phyloP scores from a whole-genome alignment of 768 basidiomycete genomes.

The Panaeolus cyanescens region DNA sequence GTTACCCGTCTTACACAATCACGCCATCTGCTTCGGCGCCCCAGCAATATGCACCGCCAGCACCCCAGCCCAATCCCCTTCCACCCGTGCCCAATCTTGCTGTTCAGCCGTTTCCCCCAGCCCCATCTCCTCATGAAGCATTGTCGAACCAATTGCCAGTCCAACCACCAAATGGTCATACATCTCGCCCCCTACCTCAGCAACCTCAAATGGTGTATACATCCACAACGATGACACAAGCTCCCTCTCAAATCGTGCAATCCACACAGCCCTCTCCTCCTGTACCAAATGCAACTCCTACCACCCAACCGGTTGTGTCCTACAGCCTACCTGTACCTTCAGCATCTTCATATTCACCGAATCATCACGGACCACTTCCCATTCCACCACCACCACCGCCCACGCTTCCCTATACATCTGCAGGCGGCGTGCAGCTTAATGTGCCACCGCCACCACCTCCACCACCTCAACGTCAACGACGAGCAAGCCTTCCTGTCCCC shows the following conservation, averaged over 20 bases:
- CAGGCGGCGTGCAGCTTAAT: slow-evolving; percentile 15
- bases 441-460: slow-evolving; percentile 28
- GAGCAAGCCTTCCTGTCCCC: slow-evolving; percentile 53
- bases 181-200: slow-evolving; percentile 46
- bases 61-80: slow-evolving; percentile 23
- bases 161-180: slow-evolving; percentile 30
- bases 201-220: slow-evolving; percentile 44
- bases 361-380: slow-evolving; percentile 24
- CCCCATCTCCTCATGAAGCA: slow-evolving; percentile 35
- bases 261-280: not conserved
- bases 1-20: slow-evolving; percentile 38
- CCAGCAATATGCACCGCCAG: slow-evolving; percentile 38
- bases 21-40: slow-evolving; percentile 34
- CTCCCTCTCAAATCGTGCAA: slow-evolving; percentile 6
- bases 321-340: slow-evolving; percentile 30
- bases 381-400: slow-evolving; percentile 37
- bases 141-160: slow-evolving; percentile 28
- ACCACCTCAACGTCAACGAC: slow-evolving; percentile 33
- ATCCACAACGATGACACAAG: slow-evolving; percentile 28
- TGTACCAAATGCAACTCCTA: not conserved
- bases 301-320: not conserved
- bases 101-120: slow-evolving; percentile 34
- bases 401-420: slow-evolving; percentile 30
- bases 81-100: slow-evolving; percentile 24
- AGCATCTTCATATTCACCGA: slow-evolving; percentile 24